phyloP scores from a whole-genome alignment of 148 eudicot species.

The Rhododendron molle region DNA sequence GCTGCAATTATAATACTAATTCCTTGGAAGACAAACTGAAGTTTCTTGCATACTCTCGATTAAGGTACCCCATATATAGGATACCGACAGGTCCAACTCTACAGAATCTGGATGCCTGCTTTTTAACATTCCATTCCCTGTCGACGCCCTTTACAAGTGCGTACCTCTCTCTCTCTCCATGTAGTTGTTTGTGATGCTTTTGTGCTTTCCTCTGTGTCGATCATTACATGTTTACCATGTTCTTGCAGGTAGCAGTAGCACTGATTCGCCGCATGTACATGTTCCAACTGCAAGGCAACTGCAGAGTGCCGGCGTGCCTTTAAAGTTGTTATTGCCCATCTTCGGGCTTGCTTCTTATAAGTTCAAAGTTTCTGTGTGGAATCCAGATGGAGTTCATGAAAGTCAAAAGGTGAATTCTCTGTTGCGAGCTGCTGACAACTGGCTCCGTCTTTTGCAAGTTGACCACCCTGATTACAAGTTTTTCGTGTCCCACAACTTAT shows the following conservation, averaged over 20 bases:
- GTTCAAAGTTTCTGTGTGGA: conserved; percentile 70
- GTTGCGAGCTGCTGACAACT: conserved; percentile 58
- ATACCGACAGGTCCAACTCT: conserved; percentile 92
- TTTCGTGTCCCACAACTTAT: conserved; percentile 40
- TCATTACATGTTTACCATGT: conserved; percentile 1
- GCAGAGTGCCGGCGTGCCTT: conserved; percentile 29
- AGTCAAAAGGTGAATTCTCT: conserved; percentile 47
- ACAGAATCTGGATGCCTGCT: conserved; percentile 89
- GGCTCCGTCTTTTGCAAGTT: conserved; percentile 69
- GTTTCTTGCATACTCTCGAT: conserved; percentile 4
- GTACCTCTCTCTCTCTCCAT: conserved; percentile 11
- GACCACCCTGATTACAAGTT: conserved; percentile 76
- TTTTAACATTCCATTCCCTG: conserved; percentile 85
- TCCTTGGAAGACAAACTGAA: conserved; percentile 5
- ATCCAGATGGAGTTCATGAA: conserved; percentile 43
- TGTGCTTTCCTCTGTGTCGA: not conserved
- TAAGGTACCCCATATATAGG: conserved; percentile 91
- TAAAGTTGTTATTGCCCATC: conserved; percentile 58
- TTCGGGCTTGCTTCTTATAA: conserved; percentile 67
- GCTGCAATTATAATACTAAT: not conserved
- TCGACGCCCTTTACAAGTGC: conserved; percentile 60
- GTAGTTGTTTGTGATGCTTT: not conserved
- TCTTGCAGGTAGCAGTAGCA: conserved; percentile 37
- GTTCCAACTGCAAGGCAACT: conserved; percentile 37
- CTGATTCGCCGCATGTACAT: conserved; percentile 33